Evolutionary conservation across 2,329 filamentous ascomycete species (phyloP).

Genomic region (Intubia oerlemansii): DNA sequence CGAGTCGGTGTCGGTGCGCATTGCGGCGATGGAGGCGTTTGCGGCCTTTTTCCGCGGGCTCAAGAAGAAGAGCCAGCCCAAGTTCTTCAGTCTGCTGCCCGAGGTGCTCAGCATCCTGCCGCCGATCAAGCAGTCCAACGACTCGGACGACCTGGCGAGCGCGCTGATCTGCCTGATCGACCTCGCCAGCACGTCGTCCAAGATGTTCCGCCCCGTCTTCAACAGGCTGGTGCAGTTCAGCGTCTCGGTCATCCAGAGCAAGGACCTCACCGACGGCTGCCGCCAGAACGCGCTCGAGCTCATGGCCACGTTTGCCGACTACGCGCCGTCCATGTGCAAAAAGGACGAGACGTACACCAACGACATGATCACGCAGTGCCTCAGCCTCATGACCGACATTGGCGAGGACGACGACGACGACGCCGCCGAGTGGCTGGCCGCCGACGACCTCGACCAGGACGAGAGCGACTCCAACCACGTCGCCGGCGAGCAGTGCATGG

Average conservation of each 20-base stretch:
- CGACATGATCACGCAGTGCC: slow-evolving; percentile 95
- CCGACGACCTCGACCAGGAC: slow-evolving; percentile 86
- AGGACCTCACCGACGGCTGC: slow-evolving; percentile 74
- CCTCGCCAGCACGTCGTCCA: slow-evolving; percentile 77
- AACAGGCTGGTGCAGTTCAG: slow-evolving; percentile 82
- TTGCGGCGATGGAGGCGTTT: slow-evolving; percentile 92
- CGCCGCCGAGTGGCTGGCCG: slow-evolving; percentile 77
- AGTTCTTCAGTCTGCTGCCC: slow-evolving; percentile 72
- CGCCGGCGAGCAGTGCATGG: slow-evolving; percentile 96
- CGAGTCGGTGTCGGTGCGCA: slow-evolving; percentile 59
- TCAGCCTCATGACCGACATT: slow-evolving; percentile 95
- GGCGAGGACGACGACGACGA: slow-evolving; percentile 90
- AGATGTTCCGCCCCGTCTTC: slow-evolving; percentile 96
- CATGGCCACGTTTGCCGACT: slow-evolving; percentile 96
- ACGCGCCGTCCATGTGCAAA: slow-evolving; percentile 80
- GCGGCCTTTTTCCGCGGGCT: slow-evolving; percentile 88
- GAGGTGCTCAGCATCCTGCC: slow-evolving; percentile 88
- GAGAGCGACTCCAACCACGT: slow-evolving; percentile 96
- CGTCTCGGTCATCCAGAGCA: slow-evolving; percentile 85
- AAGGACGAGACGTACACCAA: slow-evolving; percentile 82
- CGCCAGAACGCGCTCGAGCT: slow-evolving; percentile 90
- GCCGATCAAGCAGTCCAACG: slow-evolving; percentile 75
- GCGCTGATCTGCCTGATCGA: slow-evolving; percentile 84
- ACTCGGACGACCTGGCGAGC: slow-evolving; percentile 79
- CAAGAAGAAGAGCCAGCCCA: slow-evolving; percentile 65